These are phyloP conservation scores for Cinnamomum chago DNA, from an alignment of 164 flowering plant species.

Conservation along the genomic window DNA sequence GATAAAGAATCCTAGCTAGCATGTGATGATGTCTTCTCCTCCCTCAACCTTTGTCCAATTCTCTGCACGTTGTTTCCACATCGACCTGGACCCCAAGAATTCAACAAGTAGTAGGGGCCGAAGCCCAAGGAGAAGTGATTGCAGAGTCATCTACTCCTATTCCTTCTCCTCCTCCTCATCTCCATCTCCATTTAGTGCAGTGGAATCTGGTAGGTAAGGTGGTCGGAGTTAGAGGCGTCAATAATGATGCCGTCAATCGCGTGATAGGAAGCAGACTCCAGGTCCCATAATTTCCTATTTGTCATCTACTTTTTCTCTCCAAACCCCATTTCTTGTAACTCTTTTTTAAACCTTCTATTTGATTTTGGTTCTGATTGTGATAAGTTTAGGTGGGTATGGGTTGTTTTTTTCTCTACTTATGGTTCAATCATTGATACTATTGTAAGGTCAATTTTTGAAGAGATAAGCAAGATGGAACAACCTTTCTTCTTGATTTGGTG, in stretches of 20 bases:
- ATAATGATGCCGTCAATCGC: conserved; percentile 95
- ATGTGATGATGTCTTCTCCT: conserved; percentile 3
- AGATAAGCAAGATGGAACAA: no score
- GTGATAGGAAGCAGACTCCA: conserved; percentile 93
- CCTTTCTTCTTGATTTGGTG: no score
- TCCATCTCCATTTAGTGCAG: conserved; percentile 44
- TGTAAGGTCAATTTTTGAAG: no score
- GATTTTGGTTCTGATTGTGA: background rate
- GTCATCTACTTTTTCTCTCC: background rate
- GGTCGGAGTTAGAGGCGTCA: conserved; percentile 96
- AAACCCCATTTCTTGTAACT: background rate
- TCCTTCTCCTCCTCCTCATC: no score
- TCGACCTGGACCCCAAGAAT: conserved; percentile 5
- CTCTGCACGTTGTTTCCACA: conserved; percentile 4
- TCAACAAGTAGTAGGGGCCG: background rate
- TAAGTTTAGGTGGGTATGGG: background rate
- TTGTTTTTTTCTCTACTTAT: background rate
- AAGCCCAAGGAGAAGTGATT: background rate
- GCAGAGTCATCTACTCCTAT: background rate
- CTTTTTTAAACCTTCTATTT: no score
- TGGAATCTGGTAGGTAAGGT: conserved; percentile 89
- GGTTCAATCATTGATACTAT: background rate
- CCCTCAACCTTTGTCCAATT: conserved; percentile 20
- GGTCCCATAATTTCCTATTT: conserved; percentile 27
- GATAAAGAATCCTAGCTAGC: background rate